These are phyloP conservation scores for Litsea cubeba DNA, from an alignment of 164 flowering plant genomes.

Conservation along the genomic window DNA sequence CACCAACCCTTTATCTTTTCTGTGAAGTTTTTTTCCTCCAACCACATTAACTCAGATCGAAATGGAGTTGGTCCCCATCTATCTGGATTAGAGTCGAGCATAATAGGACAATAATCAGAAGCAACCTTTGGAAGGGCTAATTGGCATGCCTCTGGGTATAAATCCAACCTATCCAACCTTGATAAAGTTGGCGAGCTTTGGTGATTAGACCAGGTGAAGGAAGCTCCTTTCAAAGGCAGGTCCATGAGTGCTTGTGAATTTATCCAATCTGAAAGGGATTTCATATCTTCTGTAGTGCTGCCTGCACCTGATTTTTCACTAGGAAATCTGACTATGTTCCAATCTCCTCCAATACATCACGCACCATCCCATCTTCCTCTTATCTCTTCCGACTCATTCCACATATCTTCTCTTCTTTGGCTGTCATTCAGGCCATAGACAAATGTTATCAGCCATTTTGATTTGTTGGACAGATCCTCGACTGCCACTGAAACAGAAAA, in stretches of 20 bases:
- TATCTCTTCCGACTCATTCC: neutral
- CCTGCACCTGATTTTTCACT: no score
- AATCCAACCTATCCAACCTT: neutral
- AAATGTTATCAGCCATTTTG: neutral
- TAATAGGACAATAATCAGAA: neutral
- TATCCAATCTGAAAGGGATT: no score
- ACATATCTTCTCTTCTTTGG: neutral
- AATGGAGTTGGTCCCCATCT: neutral
- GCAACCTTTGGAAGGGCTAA: neutral
- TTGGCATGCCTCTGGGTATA: neutral
- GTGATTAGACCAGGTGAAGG: neutral
- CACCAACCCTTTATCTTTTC: neutral
- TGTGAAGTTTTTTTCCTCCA: neutral
- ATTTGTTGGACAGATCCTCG: neutral
- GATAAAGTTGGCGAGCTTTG: neutral
- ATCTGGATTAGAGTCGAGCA: neutral
- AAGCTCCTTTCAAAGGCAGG: neutral
- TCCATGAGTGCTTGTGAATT: neutral
- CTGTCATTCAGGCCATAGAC: neutral
- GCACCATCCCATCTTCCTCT: neutral
- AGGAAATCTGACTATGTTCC: neutral
- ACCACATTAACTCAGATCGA: neutral
- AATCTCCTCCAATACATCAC: neutral
- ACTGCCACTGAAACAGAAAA: neutral
- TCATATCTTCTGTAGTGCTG: no score